Evolutionary conservation across 148 eudicot species (phyloP).

Genomic region (Amaranthus palmeri): DNA sequence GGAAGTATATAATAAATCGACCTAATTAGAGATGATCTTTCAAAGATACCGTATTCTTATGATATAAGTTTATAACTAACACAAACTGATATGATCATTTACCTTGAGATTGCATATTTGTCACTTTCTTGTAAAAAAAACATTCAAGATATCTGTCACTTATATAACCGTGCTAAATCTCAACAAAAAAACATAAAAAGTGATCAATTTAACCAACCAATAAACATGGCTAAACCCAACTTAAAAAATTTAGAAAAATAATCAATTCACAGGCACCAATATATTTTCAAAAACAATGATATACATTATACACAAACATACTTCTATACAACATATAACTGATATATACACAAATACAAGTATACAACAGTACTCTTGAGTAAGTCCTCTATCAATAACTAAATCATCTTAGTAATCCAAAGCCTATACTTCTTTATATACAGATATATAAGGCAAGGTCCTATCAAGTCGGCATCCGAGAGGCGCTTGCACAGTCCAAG

Average conservation of each 20-base stretch:
- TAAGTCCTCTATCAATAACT: constrained; percentile 1
- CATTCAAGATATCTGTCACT: too few species aligned
- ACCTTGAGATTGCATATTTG: too few species aligned
- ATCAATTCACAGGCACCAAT: constrained; percentile 3
- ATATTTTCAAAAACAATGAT: neutral
- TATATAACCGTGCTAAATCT: too few species aligned
- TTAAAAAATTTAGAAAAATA: neutral
- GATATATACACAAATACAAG: constrained; percentile 12
- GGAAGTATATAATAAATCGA: too few species aligned
- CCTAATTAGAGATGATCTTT: too few species aligned
- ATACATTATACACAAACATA: constrained; percentile 19
- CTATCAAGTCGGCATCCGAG: constrained; percentile 66
- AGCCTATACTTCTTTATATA: constrained; percentile 57
- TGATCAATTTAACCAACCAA: too few species aligned
- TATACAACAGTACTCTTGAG: neutral
- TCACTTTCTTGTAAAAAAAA: too few species aligned
- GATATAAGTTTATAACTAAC: too few species aligned
- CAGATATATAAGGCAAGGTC: constrained; percentile 77
- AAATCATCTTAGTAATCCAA: constrained; percentile 71
- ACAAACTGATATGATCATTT: too few species aligned
- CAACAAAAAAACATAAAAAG: too few species aligned
- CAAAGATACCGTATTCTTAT: too few species aligned
- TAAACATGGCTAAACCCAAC: neutral
- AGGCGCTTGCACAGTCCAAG: constrained; percentile 69
- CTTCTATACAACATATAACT: constrained; percentile 5